Conservation (phyloP, 2,329 filamentous ascomycete genomes). For the Alternaria sp. region DNA sequence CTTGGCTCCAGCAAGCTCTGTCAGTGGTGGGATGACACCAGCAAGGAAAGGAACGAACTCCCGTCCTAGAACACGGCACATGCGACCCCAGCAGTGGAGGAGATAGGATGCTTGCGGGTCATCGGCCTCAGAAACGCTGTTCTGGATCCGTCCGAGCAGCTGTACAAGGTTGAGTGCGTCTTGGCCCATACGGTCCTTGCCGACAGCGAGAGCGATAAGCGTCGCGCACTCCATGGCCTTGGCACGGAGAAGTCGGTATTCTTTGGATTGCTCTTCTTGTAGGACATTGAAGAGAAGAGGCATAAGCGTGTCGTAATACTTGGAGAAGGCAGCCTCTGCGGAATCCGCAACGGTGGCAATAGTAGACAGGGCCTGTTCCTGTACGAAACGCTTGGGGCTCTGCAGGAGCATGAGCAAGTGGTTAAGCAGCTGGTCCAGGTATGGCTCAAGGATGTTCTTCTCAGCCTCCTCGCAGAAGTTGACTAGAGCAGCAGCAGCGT, state of each 20-base stretch:
- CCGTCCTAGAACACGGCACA: conserved; percentile 90
- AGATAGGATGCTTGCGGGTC: conserved; percentile 97
- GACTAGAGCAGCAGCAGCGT: conserved; percentile 95
- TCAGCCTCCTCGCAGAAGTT: conserved; percentile 99
- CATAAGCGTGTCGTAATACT: conserved; percentile 97
- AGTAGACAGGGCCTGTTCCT: conserved; percentile 95
- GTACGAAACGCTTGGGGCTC: conserved; percentile 92
- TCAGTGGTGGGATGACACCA: conserved; percentile 90
- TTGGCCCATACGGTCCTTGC: conserved; percentile 85
- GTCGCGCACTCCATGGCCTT: conserved; percentile 99
- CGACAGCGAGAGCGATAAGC: conserved; percentile 91
- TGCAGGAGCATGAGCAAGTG: conserved; percentile 87
- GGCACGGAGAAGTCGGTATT: conserved; percentile 86
- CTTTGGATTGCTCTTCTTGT: conserved; percentile 88
- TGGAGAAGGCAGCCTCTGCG: conserved; percentile 89
- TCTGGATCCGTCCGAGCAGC: conserved; percentile 84
- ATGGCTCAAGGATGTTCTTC: conserved; percentile 87
- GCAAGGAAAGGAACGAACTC: conserved; percentile 94
- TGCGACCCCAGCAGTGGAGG: conserved; percentile 98
- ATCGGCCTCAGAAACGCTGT: conserved; percentile 80
- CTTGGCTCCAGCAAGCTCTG: conserved; percentile 91
- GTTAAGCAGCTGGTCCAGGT: conserved; percentile 84
- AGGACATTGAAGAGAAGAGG: conserved; percentile 90
- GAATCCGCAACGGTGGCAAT: conserved; percentile 99
- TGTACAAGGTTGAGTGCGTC: conserved; percentile 89